Evolutionary conservation across 805 yeast species (phyloP).

Genomic region (Yarrowia yakushimensis): DNA sequence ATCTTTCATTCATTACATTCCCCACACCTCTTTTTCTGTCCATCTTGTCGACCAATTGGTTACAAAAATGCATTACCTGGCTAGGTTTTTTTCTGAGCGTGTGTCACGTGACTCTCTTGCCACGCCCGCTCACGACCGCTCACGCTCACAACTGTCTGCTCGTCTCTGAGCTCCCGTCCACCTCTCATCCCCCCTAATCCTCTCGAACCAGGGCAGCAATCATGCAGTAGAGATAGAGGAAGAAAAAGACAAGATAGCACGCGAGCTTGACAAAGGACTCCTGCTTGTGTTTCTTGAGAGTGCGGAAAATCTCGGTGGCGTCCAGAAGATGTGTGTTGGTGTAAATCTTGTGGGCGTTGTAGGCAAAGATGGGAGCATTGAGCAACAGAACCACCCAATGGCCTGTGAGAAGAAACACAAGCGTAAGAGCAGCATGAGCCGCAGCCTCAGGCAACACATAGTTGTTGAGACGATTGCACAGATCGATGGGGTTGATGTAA

Average conservation of each 20-base stretch:
- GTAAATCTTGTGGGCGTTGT: conserved; percentile 74
- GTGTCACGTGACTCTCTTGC: no score
- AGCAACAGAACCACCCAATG: conserved; percentile 87
- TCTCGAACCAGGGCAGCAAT: conserved; percentile 85
- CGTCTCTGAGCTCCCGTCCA: no score
- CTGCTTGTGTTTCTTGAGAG: conserved; percentile 86
- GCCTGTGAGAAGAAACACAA: conserved; percentile 75
- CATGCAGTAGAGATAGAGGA: conserved; percentile 94
- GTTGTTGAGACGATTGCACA: conserved; percentile 85
- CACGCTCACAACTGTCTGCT: no score
- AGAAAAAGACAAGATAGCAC: conserved; percentile 86
- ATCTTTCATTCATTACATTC: no score
- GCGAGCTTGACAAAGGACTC: conserved; percentile 89
- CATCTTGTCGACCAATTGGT: not conserved
- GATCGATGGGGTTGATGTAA: conserved; percentile 94
- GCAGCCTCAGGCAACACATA: conserved; percentile 88
- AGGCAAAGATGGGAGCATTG: conserved; percentile 70
- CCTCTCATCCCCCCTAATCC: no score
- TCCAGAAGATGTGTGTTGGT: conserved; percentile 82
- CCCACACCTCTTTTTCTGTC: no score
- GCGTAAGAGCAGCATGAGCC: conserved; percentile 62
- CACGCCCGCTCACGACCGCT: no score
- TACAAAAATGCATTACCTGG: conserved; percentile 12
- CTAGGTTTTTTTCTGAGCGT: not conserved
- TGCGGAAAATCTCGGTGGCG: conserved; percentile 96